phyloP scores from a whole-genome alignment of 192 early-diverging fungal species.

The Chytriomyces hyalinus region DNA sequence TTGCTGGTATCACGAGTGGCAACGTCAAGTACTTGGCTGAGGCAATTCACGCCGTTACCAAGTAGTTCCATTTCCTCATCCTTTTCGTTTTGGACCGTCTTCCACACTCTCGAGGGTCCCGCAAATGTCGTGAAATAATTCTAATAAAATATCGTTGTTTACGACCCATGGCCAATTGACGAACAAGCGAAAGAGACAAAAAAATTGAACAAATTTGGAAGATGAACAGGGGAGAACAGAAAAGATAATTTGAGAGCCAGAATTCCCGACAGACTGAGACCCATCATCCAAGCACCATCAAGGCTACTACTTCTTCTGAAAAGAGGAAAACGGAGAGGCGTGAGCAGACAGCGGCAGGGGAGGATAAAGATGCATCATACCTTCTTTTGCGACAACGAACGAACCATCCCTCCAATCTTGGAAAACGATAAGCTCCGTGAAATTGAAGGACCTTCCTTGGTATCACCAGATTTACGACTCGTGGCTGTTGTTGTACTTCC shows the following conservation, averaged over 20 bases:
- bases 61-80: slow-evolving; percentile 43
- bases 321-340: no score
- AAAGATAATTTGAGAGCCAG: no score
- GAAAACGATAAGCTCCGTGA: slow-evolving; percentile 9
- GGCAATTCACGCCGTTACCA: slow-evolving; percentile 93
- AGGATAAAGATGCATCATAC: slow-evolving; percentile 4
- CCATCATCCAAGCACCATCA: no score
- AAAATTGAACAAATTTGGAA: no score
- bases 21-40: slow-evolving; percentile 97
- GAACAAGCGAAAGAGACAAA: no score
- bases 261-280: no score
- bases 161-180: no score
- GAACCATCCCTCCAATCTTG: slow-evolving; percentile 24
- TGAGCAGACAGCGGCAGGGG: not conserved
- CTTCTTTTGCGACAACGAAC: slow-evolving; percentile 24
- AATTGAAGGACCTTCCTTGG: slow-evolving; percentile 2
- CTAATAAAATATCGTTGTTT: no score
- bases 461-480: slow-evolving; percentile 2
- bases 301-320: no score
- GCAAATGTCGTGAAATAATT: not conserved
- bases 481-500: slow-evolving; percentile 6
- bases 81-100: not conserved
- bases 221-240: no score
- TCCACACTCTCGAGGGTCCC: not conserved
- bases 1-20: slow-evolving; percentile 90